Percentiles rank a stretch among this genome's conserved stretches.
phyloP scores from a whole-genome alignment of 2,329 filamentous ascomycete genomes.

The Trichoderma guizhouense region DNA sequence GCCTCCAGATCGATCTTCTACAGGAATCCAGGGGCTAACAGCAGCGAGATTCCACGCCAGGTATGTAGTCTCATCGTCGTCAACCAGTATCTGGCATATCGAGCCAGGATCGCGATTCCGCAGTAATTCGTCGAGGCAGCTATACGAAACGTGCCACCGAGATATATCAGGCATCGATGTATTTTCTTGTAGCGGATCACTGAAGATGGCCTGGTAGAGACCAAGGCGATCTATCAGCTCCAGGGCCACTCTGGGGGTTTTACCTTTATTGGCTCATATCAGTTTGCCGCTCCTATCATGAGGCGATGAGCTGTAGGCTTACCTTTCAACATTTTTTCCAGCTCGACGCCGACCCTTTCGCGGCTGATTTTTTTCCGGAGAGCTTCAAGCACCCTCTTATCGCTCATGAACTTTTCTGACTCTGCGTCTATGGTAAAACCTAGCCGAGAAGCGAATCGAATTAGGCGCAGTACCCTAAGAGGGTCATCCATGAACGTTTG shows the following conservation, averaged over 20 bases:
- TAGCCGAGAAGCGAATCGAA: conserved; percentile 85
- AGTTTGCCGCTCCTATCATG: not conserved
- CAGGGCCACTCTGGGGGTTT: conserved; percentile 60
- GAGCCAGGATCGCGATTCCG: conserved; percentile 43
- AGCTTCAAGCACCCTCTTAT: conserved; percentile 72
- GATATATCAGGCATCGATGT: conserved; percentile 53
- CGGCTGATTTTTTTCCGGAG: conserved; percentile 87
- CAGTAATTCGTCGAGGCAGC: conserved; percentile 55
- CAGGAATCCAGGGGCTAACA: conserved; percentile 67
- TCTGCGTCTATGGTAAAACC: conserved; percentile 71
- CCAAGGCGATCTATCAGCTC: conserved; percentile 62
- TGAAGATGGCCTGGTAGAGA: conserved; percentile 72
- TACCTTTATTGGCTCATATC: conserved; percentile 37
- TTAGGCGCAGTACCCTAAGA: conserved; percentile 76
- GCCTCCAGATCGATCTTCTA: conserved; percentile 39
- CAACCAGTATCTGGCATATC: conserved; percentile 54
- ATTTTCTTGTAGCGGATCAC: conserved; percentile 57
- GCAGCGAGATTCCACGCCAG: conserved; percentile 74
- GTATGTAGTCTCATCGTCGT: conserved; percentile 63
- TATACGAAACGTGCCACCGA: conserved; percentile 62
- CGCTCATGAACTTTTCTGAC: conserved; percentile 70
- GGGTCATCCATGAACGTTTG: conserved; percentile 96
- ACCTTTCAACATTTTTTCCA: conserved; percentile 55
- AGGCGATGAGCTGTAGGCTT: not conserved
- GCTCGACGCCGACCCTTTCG: conserved; percentile 80